Conservation (phyloP, 2,329 filamentous ascomycete species). For the Chalaropsis ovoidea region DNA sequence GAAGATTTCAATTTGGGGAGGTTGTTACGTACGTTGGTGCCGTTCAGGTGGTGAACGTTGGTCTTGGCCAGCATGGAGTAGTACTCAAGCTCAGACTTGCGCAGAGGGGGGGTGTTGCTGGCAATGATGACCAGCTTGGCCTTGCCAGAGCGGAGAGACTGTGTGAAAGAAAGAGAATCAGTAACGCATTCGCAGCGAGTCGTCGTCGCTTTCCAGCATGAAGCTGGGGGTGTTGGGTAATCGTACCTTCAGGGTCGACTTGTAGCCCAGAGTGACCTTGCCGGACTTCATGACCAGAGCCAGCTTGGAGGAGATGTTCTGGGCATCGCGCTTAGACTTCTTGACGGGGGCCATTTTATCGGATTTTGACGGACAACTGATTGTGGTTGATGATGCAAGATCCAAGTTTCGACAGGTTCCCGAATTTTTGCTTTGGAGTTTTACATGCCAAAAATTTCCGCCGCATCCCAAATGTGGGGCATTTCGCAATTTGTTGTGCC, state of each 20-base stretch:
- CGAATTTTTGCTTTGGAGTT: constrained; percentile 8
- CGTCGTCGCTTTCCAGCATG: constrained; percentile 41
- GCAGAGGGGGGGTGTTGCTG: constrained; percentile 93
- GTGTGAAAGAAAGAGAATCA: not conserved
- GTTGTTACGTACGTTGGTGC: constrained; percentile 84
- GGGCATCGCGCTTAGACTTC: constrained; percentile 79
- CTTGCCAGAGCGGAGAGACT: constrained; percentile 88
- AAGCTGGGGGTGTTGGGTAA: constrained; percentile 17
- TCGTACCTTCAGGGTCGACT: constrained; percentile 41
- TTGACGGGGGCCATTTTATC: constrained; percentile 58
- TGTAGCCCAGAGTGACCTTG: constrained; percentile 83
- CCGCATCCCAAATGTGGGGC: constrained; percentile 20
- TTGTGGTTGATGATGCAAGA: constrained; percentile 30
- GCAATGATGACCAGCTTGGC: constrained; percentile 93
- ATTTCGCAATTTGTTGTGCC: constrained; percentile 12
- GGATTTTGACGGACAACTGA: constrained; percentile 32
- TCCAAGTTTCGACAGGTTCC: constrained; percentile 25
- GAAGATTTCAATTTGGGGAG: constrained; percentile 23
- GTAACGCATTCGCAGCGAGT: constrained; percentile 32
- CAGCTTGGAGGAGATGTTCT: constrained; percentile 56
- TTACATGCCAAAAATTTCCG: constrained; percentile 15
- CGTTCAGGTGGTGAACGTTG: constrained; percentile 92
- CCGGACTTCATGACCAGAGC: constrained; percentile 56
- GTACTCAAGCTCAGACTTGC: constrained; percentile 96
- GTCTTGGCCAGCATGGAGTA: constrained; percentile 89